Base-by-base conservation (phyloP, 2,329 filamentous ascomycete genomes). In the Bisporella sp. region DNA sequence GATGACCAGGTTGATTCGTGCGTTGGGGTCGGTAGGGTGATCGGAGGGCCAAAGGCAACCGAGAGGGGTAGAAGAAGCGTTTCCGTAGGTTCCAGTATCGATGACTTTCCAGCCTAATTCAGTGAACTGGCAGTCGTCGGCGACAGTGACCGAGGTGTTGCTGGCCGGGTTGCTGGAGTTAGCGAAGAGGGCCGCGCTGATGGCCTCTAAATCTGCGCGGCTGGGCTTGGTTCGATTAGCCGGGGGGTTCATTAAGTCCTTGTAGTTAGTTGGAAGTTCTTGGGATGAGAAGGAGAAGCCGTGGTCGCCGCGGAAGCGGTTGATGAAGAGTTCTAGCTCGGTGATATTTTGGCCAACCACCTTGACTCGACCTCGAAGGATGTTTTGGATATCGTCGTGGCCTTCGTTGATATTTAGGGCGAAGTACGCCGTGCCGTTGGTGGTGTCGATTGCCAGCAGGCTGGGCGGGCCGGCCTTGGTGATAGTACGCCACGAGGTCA, bases 291-390 rank as follows among this genome's bases (percentile, higher is more conserved):
- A 58, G 53, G 56, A 58, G 56, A 57, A 58, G 48, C 56, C 56
- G 48, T 58, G 56, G 48, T 58, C 56, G 54, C 56, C 56, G 33
- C 56, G 56, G 53, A 43, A 52, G 42, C 56, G 56, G 49, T 58
- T 58, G 47, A 58, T 55, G 47, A 55, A 58, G 30, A 58, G 50
- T 37, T 58, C 56, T 9, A 58, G 49, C 56, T 58, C 56, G 13
- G 56, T 58, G 48, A 58, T 57, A 33, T 58, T 41, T 45, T 47
- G 48, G 54, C 45, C 42, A 46, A 57, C 54, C 46, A 57, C 56
- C 31, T 57, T 55, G 50, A 58, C 41, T 45, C 56, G 56, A 46
- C 50, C 56, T 37, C 56, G 53, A 41, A 58, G 56, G 48, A 58
- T 48, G 6, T 43, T 33, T 42, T 54, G 28, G 6, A 32, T 47